Evolutionary conservation across 805 yeast species (phyloP).

Genomic region (Lachancea sp.): DNA sequence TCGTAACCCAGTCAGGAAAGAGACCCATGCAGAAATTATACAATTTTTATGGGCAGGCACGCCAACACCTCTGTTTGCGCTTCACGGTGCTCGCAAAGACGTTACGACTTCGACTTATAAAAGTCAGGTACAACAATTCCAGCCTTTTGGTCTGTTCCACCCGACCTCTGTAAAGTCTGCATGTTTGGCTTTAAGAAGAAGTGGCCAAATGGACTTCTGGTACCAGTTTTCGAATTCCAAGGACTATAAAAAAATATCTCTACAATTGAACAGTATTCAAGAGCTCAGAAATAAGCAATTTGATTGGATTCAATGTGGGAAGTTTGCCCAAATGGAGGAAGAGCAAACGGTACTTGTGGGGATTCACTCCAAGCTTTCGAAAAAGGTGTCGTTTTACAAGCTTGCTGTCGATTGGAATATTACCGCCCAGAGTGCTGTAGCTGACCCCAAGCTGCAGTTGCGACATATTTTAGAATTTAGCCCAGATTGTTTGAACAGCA

Average conservation of each 20-base stretch:
- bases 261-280: conserved; percentile 23
- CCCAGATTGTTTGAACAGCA: conserved; percentile 20
- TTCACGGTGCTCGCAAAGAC: conserved; percentile 30
- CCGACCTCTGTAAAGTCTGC: conserved; percentile 36
- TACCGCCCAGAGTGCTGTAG: conserved; percentile 20
- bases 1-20: conserved; percentile 34
- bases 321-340: conserved; percentile 30
- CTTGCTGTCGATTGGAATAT: conserved; percentile 31
- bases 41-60: conserved; percentile 42
- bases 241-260: conserved; percentile 32
- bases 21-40: conserved; percentile 29
- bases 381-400: conserved; percentile 27
- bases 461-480: conserved; percentile 23
- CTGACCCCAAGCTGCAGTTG: conserved; percentile 29
- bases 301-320: conserved; percentile 31
- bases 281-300: conserved; percentile 23
- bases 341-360: conserved; percentile 29
- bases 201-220: conserved; percentile 35
- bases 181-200: conserved; percentile 30
- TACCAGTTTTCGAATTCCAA: conserved; percentile 35
- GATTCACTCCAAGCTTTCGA: conserved; percentile 23
- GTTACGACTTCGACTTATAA: conserved; percentile 23
- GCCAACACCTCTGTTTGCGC: conserved; percentile 31
- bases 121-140: conserved; percentile 31
- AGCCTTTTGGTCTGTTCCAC: conserved; percentile 32